Percentiles rank a stretch among this genome's conserved stretches.
Evolutionary conservation across 2,329 filamentous ascomycete species (phyloP).

Genomic region (Penicillium sp.): DNA sequence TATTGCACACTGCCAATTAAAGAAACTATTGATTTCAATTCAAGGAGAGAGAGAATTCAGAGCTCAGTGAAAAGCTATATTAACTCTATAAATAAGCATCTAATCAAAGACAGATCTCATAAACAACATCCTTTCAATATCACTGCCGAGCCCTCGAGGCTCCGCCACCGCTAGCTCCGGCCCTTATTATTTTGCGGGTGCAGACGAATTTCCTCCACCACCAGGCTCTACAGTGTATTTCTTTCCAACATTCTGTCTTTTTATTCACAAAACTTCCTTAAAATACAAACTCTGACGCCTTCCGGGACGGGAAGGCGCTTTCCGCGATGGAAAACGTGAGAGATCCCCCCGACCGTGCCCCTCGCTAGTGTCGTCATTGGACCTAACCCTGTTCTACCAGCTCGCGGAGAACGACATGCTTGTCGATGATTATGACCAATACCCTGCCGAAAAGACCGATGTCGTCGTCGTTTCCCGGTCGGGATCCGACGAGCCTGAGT

Average conservation of each 20-base stretch:
- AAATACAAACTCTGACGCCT: constrained; percentile 26
- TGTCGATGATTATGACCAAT: constrained; percentile 57
- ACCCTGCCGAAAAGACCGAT: constrained; percentile 62
- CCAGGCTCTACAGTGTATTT: constrained; percentile 11
- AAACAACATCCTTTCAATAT: constrained; percentile 1
- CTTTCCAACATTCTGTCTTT: constrained; percentile 11
- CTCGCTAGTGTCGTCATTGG: constrained; percentile 34
- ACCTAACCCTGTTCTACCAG: constrained; percentile 39
- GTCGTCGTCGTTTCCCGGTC: constrained; percentile 63
- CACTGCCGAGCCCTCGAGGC: constrained; percentile 26
- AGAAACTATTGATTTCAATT: not conserved
- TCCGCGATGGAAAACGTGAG: constrained; percentile 49
- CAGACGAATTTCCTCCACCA: constrained; percentile 24
- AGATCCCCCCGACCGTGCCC: constrained; percentile 25
- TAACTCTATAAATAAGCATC: not conserved
- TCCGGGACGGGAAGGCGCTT: constrained; percentile 36
- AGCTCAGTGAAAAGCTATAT: not conserved
- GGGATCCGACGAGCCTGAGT: constrained; percentile 58
- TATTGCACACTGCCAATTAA: not conserved
- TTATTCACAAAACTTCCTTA: constrained; percentile 7
- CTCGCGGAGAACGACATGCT: constrained; percentile 62
- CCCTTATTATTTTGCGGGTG: constrained; percentile 20
- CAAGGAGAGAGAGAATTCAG: not conserved
- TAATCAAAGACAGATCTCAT: not conserved
- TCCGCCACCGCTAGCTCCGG: constrained; percentile 32